Conservation (phyloP, 2,329 filamentous ascomycete genomes). For the Penicillium brevicompactum region DNA sequence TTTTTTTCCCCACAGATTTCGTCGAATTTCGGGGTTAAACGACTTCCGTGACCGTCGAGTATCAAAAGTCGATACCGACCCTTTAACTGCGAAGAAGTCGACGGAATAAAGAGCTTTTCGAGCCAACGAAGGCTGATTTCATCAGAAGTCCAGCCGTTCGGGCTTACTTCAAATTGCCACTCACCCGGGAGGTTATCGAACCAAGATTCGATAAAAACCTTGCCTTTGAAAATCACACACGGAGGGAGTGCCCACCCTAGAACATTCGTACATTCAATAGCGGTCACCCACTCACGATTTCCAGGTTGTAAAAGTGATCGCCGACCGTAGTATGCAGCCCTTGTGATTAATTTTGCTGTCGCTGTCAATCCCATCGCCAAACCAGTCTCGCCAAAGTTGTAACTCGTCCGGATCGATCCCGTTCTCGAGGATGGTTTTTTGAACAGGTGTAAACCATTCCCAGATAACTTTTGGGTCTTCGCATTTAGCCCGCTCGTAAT, state of each 20-base stretch:
- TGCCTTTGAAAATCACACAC: slow-evolving; percentile 11
- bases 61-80: slow-evolving; percentile 39
- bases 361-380: background rate
- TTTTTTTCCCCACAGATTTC: slow-evolving; percentile 33
- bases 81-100: slow-evolving; percentile 26
- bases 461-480: slow-evolving; percentile 3
- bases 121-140: slow-evolving; percentile 37
- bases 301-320: slow-evolving; percentile 10
- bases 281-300: slow-evolving; percentile 12
- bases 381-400: slow-evolving; percentile 14
- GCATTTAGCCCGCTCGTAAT: slow-evolving; percentile 15
- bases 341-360: background rate
- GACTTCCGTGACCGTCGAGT: slow-evolving; percentile 39
- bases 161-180: slow-evolving; percentile 19
- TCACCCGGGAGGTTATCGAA: background rate
- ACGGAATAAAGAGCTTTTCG: slow-evolving; percentile 35
- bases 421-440: slow-evolving; percentile 2
- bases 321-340: slow-evolving; percentile 4
- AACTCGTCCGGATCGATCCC: slow-evolving; percentile 12
- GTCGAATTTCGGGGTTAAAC: slow-evolving; percentile 38
- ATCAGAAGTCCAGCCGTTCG: slow-evolving; percentile 40
- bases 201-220: slow-evolving; percentile 3
- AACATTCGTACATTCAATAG: slow-evolving; percentile 12
- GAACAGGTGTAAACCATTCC: background rate
- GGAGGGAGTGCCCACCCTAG: slow-evolving; percentile 5